These are phyloP conservation scores for Myrica gale DNA, from an alignment of 306 rosid species.

Conservation along the genomic window DNA sequence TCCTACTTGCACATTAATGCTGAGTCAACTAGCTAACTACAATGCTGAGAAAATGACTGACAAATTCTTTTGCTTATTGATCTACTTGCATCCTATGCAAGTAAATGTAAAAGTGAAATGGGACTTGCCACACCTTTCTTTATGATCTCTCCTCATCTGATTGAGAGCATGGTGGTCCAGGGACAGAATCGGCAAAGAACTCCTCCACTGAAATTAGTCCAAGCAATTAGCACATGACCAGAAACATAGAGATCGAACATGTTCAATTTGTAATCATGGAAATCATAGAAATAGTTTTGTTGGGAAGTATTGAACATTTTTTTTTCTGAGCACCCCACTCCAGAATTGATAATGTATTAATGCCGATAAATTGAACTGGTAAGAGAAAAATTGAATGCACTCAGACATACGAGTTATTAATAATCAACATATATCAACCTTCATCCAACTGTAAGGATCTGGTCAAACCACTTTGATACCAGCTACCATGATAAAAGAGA, in stretches of 20 bases:
- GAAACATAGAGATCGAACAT: neutral
- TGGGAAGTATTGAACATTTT: neutral
- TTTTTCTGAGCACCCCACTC: neutral
- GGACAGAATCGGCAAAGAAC: constrained; percentile 89
- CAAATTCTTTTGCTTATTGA: constrained; percentile 33
- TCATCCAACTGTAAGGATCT: neutral
- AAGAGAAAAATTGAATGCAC: neutral
- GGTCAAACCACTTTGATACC: neutral
- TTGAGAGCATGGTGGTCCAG: constrained; percentile 71
- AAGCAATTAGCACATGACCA: constrained; percentile 19
- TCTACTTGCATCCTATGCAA: constrained; percentile 43
- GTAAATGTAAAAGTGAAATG: constrained; percentile 35
- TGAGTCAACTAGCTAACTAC: constrained; percentile 43
- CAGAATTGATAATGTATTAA: neutral
- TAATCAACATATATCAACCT: neutral
- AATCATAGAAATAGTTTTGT: neutral
- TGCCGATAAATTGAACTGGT: neutral
- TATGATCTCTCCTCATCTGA: constrained; percentile 86
- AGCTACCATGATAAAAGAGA: neutral
- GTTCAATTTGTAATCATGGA: neutral
- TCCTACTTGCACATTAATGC: constrained; percentile 36
- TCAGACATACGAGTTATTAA: neutral
- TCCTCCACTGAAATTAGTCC: constrained; percentile 74
- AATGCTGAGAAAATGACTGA: constrained; percentile 40
- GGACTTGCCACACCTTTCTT: constrained; percentile 39